phyloP scores from a whole-genome alignment of 1,284 basidiomycete species.

The Ceratobasidium sp. region DNA sequence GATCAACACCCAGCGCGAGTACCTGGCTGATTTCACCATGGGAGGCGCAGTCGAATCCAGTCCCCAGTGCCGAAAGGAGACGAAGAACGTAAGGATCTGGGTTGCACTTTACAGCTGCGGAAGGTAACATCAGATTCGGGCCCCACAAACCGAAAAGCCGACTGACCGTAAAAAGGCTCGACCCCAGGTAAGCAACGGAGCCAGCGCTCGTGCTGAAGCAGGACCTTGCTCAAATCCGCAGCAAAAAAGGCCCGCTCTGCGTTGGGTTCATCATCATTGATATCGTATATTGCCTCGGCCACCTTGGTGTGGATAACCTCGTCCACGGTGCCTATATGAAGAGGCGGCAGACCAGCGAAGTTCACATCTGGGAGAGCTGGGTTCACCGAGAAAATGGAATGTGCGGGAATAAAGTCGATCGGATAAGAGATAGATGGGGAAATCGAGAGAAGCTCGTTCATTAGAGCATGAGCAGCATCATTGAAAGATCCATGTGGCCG shows the following conservation, averaged over 20 bases:
- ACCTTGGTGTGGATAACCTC: conserved; percentile 77
- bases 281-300: conserved; percentile 63
- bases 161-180: conserved; percentile 89
- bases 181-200: conserved; percentile 81
- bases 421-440: conserved; percentile 40
- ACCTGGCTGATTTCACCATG: conserved; percentile 92
- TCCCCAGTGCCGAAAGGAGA: conserved; percentile 87
- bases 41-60: conserved; percentile 99
- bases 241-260: conserved; percentile 97
- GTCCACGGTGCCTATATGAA: conserved; percentile 73
- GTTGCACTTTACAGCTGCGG: conserved; percentile 94
- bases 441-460: conserved; percentile 42
- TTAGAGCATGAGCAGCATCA: conserved; percentile 18
- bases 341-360: conserved; percentile 72
- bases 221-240: conserved; percentile 91
- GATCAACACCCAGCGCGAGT: conserved; percentile 75
- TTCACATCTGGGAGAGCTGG: conserved; percentile 58
- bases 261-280: conserved; percentile 64
- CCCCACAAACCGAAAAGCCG: conserved; percentile 23
- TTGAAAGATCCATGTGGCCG: conserved; percentile 46
- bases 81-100: conserved; percentile 95
- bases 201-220: conserved; percentile 89
- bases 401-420: conserved; percentile 48
- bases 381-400: conserved; percentile 54
- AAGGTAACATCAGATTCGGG: conserved; percentile 7